Conservation (phyloP, 768 basidiomycete species). For the Pleurotus eryngii region DNA sequence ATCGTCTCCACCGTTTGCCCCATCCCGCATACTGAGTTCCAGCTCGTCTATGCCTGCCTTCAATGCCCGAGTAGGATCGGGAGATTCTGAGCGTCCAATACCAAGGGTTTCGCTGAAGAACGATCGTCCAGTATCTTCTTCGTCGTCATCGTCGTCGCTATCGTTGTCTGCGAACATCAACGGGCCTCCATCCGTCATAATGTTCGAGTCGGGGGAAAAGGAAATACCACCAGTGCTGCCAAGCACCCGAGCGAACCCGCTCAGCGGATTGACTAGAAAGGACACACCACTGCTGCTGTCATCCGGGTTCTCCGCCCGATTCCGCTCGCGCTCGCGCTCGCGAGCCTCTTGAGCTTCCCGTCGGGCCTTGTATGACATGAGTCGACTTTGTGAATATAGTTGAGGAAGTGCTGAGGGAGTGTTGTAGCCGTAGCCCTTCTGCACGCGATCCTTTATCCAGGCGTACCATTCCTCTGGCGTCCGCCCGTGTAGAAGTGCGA, state of each 20-base stretch:
- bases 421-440: constrained; percentile 67
- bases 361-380: constrained; percentile 61
- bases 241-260: constrained; percentile 53
- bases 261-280: constrained; percentile 23
- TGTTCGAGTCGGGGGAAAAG: constrained; percentile 52
- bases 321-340: constrained; percentile 30
- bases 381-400: constrained; percentile 65
- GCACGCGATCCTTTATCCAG: constrained; percentile 84
- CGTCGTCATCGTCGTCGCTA: constrained; percentile 58
- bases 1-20: constrained; percentile 35
- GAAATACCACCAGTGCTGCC: constrained; percentile 62
- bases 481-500: constrained; percentile 82
- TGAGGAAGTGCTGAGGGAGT: constrained; percentile 78
- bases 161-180: constrained; percentile 69
- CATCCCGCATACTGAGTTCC: constrained; percentile 42
- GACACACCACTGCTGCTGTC: constrained; percentile 27
- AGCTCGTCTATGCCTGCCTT: constrained; percentile 63
- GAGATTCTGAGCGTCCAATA: constrained; percentile 37
- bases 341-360: constrained; percentile 54
- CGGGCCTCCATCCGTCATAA: constrained; percentile 44
- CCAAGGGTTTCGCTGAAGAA: constrained; percentile 51
- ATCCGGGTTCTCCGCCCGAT: constrained; percentile 19
- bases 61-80: constrained; percentile 54
- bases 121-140: constrained; percentile 46
- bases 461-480: constrained; percentile 91